phyloP scores from a whole-genome alignment of 352 stramenopile species.

The Salisapilia sapeloensis region DNA sequence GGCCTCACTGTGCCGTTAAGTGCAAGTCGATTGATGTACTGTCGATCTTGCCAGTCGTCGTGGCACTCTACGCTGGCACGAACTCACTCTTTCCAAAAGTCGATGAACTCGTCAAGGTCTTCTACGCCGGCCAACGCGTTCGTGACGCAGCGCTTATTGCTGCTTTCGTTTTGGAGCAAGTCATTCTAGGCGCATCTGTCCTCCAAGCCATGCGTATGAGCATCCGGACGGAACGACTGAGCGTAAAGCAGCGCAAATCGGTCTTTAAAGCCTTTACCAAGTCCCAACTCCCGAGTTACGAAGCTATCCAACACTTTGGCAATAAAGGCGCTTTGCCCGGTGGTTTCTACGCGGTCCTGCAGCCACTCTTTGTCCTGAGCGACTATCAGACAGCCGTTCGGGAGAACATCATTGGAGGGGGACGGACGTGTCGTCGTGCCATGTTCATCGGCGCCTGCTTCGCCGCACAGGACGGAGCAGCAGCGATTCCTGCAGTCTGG shows the following conservation, averaged over 20 bases:
- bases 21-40: conserved; percentile 68
- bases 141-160: conserved; percentile 49
- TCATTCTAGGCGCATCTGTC: conserved; percentile 58
- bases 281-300: conserved; percentile 59
- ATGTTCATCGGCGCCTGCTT: conserved; percentile 78
- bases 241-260: conserved; percentile 65
- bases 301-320: conserved; percentile 71
- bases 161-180: conserved; percentile 62
- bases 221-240: conserved; percentile 61
- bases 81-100: conserved; percentile 70
- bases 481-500: conserved; percentile 49
- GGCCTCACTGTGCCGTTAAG: conserved; percentile 56
- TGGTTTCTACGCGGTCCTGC: conserved; percentile 51
- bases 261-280: conserved; percentile 80
- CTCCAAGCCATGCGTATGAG: conserved; percentile 73
- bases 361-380: conserved; percentile 62
- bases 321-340: conserved; percentile 53
- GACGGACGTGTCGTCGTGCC: conserved; percentile 50
- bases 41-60: conserved; percentile 48
- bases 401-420: conserved; percentile 70
- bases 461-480: conserved; percentile 47
- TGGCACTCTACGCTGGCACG: conserved; percentile 62
- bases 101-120: conserved; percentile 62
- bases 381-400: conserved; percentile 64
- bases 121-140: conserved; percentile 54